Evolutionary conservation across 208 protist species (phyloP).

Genomic region (Leishmania lainsoni): DNA sequence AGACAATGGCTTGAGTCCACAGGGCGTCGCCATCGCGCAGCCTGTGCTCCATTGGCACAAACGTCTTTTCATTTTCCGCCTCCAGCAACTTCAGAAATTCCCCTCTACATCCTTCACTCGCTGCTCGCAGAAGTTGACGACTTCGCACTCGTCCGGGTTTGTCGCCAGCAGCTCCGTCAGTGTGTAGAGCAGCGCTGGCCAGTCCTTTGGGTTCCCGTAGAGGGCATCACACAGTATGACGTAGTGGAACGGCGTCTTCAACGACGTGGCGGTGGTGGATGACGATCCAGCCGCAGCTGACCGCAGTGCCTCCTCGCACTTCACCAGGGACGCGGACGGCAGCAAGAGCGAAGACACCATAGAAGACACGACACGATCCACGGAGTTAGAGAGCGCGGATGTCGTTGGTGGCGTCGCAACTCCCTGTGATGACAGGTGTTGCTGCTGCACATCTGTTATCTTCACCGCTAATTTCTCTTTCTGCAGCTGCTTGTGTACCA

Average conservation of each 20-base stretch:
- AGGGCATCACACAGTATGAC: constrained; percentile 88
- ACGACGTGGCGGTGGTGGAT: neutral
- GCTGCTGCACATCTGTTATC: neutral
- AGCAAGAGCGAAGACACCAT: constrained; percentile 29
- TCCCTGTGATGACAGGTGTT: neutral
- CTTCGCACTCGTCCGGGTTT: constrained; percentile 55
- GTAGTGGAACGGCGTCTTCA: constrained; percentile 33
- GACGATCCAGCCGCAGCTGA: neutral
- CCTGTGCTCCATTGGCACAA: constrained; percentile 13
- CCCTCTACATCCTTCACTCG: constrained; percentile 84
- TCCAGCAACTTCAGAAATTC: constrained; percentile 57
- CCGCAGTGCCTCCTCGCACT: constrained; percentile 29
- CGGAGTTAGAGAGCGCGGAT: neutral
- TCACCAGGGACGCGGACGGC: constrained; percentile 43
- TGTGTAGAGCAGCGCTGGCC: constrained; percentile 82
- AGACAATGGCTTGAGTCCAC: constrained; percentile 16
- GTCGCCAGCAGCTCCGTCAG: constrained; percentile 69
- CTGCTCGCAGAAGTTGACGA: constrained; percentile 92
- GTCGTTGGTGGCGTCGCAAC: neutral
- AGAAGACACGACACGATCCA: constrained; percentile 19
- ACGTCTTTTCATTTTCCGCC: constrained; percentile 47
- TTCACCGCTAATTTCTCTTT: constrained; percentile 13
- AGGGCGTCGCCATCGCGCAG: constrained; percentile 18
- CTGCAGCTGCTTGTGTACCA: constrained; percentile 42
- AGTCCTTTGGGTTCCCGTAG: constrained; percentile 89